phyloP scores from a whole-genome alignment of 768 basidiomycete species.

The Boletus huronensis region DNA sequence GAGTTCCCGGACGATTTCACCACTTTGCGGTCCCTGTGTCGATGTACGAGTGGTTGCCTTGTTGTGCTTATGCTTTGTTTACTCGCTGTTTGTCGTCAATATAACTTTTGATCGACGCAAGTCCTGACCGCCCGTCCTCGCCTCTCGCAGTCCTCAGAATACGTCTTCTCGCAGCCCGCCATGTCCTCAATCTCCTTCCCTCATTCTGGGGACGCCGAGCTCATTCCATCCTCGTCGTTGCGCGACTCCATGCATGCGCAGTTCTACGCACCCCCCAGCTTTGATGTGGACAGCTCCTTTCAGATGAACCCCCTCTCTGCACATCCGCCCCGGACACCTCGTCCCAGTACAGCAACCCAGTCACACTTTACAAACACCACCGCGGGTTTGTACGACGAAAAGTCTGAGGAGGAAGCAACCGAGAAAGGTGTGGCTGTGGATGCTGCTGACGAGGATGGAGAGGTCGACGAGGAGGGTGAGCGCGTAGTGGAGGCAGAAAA shows the following conservation, averaged over 20 bases:
- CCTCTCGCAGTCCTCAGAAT: not conserved
- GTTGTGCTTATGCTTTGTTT: constrained; percentile 22
- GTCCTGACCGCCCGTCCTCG: not conserved
- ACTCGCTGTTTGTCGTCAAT: constrained; percentile 19
- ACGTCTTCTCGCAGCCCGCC: not conserved
- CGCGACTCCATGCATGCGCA: constrained; percentile 39
- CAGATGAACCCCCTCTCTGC: constrained; percentile 80
- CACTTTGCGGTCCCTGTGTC: not conserved
- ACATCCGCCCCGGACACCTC: constrained; percentile 76
- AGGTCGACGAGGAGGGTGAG: constrained; percentile 50
- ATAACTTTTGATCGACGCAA: not conserved
- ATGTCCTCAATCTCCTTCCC: constrained; percentile 76
- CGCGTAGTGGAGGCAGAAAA: constrained; percentile 41
- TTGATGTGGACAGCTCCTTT: constrained; percentile 60
- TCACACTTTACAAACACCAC: constrained; percentile 23
- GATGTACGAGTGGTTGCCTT: not conserved
- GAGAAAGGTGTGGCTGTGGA: constrained; percentile 17
- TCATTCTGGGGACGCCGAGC: constrained; percentile 35
- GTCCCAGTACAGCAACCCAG: constrained; percentile 30
- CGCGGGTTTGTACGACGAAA: constrained; percentile 39
- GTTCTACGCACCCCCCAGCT: constrained; percentile 53
- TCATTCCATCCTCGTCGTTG: constrained; percentile 38
- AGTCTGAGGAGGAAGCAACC: constrained; percentile 35
- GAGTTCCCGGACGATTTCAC: not conserved
- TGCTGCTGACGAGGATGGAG: constrained; percentile 34